These are phyloP conservation scores for Kurtzmaniella quercitrusa DNA, from an alignment of 1,139 yeast species.

Conservation along the genomic window DNA sequence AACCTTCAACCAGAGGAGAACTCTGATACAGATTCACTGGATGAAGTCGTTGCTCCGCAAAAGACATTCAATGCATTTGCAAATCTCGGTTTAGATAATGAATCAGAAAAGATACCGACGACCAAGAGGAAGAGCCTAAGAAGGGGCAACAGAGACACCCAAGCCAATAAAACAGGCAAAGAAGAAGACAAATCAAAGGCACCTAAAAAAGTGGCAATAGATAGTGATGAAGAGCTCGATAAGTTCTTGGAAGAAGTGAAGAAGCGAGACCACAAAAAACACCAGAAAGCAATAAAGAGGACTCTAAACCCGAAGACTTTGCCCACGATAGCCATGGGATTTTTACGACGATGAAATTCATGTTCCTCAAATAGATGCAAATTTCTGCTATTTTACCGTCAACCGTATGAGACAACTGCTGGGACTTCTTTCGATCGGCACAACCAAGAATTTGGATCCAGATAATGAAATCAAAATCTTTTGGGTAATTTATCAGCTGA, in stretches of 20 bases:
- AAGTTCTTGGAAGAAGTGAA: constrained; percentile 32
- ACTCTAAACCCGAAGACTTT: constrained; percentile 14
- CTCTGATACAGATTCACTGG: constrained; percentile 11
- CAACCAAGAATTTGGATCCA: constrained; percentile 64
- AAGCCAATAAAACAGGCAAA: constrained; percentile 13
- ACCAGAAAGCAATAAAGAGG: constrained; percentile 12
- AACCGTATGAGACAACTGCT: constrained; percentile 34
- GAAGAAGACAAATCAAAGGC: constrained; percentile 13
- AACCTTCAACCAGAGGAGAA: constrained; percentile 7
- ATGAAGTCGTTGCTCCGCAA: constrained; percentile 13
- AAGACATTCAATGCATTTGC: constrained; percentile 51
- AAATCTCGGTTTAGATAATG: constrained; percentile 39
- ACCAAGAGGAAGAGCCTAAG: constrained; percentile 9
- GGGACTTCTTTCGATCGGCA: constrained; percentile 39
- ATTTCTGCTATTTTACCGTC: constrained; percentile 44
- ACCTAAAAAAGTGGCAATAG: constrained; percentile 12
- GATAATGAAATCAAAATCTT: constrained; percentile 71
- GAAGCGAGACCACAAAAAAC: constrained; percentile 27
- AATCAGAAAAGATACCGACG: constrained; percentile 13
- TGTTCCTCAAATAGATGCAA: constrained; percentile 32
- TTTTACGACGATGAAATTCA: constrained; percentile 33
- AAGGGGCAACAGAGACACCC: constrained; percentile 6
- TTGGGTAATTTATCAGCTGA: constrained; percentile 73
- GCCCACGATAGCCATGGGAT: constrained; percentile 13
- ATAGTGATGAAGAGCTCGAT: constrained; percentile 43